Evolutionary conservation across 768 basidiomycete species (phyloP), one percentile per base, ranked within the genome.

Genomic region (Mycena rebaudengoi): DNA sequence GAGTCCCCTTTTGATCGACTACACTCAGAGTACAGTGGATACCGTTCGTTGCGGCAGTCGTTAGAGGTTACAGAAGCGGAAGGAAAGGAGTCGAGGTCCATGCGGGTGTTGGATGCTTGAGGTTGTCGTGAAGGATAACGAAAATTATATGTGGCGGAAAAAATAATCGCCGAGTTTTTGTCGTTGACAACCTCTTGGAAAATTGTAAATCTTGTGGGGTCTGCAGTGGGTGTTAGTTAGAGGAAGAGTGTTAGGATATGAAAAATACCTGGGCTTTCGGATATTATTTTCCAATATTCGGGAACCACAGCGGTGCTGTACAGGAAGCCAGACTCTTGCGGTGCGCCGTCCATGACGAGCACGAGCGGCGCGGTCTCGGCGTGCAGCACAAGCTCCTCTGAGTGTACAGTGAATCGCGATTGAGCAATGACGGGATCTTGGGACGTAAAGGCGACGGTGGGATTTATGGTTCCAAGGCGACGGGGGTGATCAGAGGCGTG

Each of bases 131-230:
- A n/a, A n/a, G 76, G 70, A 62, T 84, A 87, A 32, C 74, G 78
- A 76, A 89, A 89, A 65, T 81, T 83, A 72, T 88, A 89, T 58
- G 81, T 79, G 7, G 88, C 87, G n/a, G 86, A 86, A 73, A 88
- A 89, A 52, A 88, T 76, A 32, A 78, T 65, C 7, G 76, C 68
- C 30, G 78, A 69, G 26, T 67, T 67, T 23, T 76, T 71, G 29
- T 79, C 76, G 60, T 78, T 74, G 21, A 79, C 68, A 48, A 92
- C 86, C 44, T 89, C 85, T 71, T 92, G 91, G 35, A 86, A 75
- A 68, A 92, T 90, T 1, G 83, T 86, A 74, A 85, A 92, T 49
- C 83, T 75, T 3, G 88, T 85, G 20, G 89, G 88, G 73, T 92
- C 91, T 92, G 63, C 18, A 35, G n/a, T 4, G 35, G 25, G 35